These are phyloP conservation scores for Aspergillus novoparasiticus DNA, from an alignment of 2,329 filamentous ascomycete species.

Conservation along the genomic window DNA sequence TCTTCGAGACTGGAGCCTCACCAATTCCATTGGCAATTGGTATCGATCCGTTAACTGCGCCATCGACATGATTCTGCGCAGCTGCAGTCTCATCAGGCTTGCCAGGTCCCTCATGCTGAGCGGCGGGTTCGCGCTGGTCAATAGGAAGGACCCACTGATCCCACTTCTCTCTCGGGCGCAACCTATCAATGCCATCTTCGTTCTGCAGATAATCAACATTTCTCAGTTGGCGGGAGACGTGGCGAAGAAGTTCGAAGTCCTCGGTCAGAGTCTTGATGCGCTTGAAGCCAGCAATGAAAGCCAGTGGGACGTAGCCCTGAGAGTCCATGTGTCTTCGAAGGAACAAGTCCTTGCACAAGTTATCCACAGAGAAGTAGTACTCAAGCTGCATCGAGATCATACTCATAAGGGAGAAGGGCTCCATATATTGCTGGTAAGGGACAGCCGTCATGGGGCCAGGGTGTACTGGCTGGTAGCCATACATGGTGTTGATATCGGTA, in stretches of 20 bases:
- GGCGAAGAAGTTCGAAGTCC: conserved; percentile 72
- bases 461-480: conserved; percentile 59
- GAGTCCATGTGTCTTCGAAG: conserved; percentile 91
- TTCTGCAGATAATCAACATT: conserved; percentile 74
- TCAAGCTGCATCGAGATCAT: conserved; percentile 69
- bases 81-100: conserved; percentile 45
- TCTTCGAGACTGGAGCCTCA: conserved; percentile 44
- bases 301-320: conserved; percentile 83
- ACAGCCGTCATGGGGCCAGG: conserved; percentile 58
- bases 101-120: conserved; percentile 67
- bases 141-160: conserved; percentile 74
- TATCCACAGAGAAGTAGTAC: conserved; percentile 97
- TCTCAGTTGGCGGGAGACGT: conserved; percentile 71
- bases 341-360: conserved; percentile 89
- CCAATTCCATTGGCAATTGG: conserved; percentile 44
- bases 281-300: conserved; percentile 82
- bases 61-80: conserved; percentile 32
- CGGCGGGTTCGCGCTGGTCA: conserved; percentile 70
- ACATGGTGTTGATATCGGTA: conserved; percentile 55
- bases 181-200: conserved; percentile 74
- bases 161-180: conserved; percentile 77
- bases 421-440: conserved; percentile 60
- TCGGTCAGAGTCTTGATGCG: conserved; percentile 74
- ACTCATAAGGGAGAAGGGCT: conserved; percentile 58
- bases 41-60: conserved; percentile 34